Evolutionary conservation across 2,329 filamentous ascomycete genomes (phyloP), one percentile per base, ranked within the genome.

Genomic region (Verticillium klebahnii): DNA sequence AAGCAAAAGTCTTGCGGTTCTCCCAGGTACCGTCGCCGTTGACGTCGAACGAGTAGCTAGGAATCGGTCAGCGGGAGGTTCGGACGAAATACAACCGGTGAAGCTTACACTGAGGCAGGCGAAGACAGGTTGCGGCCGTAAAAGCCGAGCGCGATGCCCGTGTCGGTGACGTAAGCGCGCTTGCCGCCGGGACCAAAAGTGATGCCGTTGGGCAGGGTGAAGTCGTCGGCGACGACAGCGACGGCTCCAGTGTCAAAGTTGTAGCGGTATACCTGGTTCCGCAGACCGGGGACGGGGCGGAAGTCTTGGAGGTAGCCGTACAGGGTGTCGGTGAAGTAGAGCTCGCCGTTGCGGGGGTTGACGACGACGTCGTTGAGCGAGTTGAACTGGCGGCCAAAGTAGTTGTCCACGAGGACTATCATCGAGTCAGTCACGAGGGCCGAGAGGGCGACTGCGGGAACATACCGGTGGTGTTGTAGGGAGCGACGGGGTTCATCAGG

Each of bases 321-420:
- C 8, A 80, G 77, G 0, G 83, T 81, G 62, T 89, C 86, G 1
- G 85, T 89, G 67, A 89, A 88, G 75, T 86, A 89, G n/a, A 89
- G 73, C 31, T 85, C 80, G n/a, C 79, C 78, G 61, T 81, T 86
- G 12, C 71, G 69, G 34, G 84, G 78, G 65, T 87, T 79, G 61
- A 85, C 69, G 1, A 79, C 77, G 0, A 84, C 77, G 63, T 89
- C 86, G 65, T 88, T 88, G 12, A 87, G 72, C 0, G 84, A 87
- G 69, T 81, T 85, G 72, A 88, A 88, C 50, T 82, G 77, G 2
- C 84, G 79, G 19, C 85, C 85, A 58, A 84, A 84, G 69, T 77
- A 89, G 69, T 84, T 85, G 66, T 85, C 85, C 17, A 89, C 62
- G 14, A 89, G 72, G 0, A 80, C 78, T 77, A 5, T 8, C 9